Conservation (phyloP, 2,329 filamentous ascomycete species). For the Monosporascus sp. region DNA sequence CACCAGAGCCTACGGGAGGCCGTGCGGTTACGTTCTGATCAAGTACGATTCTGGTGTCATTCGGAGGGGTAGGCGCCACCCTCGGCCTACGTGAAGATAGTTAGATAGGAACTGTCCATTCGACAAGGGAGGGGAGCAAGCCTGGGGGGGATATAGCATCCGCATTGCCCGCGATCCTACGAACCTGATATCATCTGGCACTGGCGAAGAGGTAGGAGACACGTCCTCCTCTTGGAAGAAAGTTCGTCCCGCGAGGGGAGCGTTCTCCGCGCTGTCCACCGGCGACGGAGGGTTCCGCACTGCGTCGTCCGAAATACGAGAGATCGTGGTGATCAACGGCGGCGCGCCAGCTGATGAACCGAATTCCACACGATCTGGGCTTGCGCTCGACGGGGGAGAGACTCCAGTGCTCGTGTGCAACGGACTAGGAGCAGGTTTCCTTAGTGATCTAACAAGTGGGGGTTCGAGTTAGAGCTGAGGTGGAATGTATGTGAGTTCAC, state of each 20-base stretch:
- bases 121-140: constrained; percentile 1
- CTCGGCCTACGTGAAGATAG: constrained; percentile 19
- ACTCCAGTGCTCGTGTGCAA: constrained; percentile 38
- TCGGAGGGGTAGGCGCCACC: constrained; percentile 31
- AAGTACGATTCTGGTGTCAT: constrained; percentile 45
- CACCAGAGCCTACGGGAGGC: constrained; percentile 35
- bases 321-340: constrained; percentile 19
- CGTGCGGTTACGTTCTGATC: constrained; percentile 38
- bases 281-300: constrained; percentile 4
- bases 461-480: constrained; percentile 27
- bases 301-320: constrained; percentile 6
- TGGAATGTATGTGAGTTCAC: constrained; percentile 14
- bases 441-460: constrained; percentile 34
- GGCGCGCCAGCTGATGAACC: constrained; percentile 23
- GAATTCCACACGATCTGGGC: constrained; percentile 33
- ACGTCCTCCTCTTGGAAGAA: constrained; percentile 9
- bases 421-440: constrained; percentile 45
- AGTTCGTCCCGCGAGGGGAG: constrained; percentile 5
- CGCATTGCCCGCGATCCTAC: constrained; percentile 3
- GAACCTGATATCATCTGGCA: constrained; percentile 13
- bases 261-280: constrained; percentile 5
- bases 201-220: constrained; percentile 18
- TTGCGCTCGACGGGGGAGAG: constrained; percentile 38
- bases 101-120: not conserved
- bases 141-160: constrained; percentile 1